Base-by-base conservation (phyloP, 805 yeast species). In the Kodamaea leandrae region DNA sequence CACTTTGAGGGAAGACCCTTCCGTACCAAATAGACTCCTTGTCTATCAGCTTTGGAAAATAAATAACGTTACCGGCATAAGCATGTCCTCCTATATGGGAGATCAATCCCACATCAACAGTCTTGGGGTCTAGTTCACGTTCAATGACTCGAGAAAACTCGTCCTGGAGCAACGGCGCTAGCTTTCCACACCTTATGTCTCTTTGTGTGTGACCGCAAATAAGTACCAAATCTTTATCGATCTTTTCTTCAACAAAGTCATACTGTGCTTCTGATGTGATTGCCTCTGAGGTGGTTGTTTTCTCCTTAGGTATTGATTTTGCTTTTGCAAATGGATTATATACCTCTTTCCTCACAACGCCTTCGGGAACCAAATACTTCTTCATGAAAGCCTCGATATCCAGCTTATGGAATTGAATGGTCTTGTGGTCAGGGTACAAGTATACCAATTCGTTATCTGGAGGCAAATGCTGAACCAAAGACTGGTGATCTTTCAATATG, bases 21-120 rank as follows among this genome's bases (percentile, higher is more conserved):
- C 95, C 93, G 55, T 86, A 86, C 95, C 95, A 86, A 2, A 82
- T 59, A 12, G 68, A 58, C 34, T 68, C 67, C 1, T 78, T 58
- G n/a, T 68, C 59, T 14, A 20, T 18, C 8, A 57, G 58, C 36
- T 68, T 67, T 12, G 57, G 57, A 47, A 80, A 79, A 37, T 76
- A 73, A 2, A 86, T 63, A 10, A 87, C 78, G 53, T 87, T 87
- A 0, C 95, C 96, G 1, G 96, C 96, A 60, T 78, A 87, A 2
- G 74, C 86, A 57, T 87, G 96, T 0, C 96, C 96, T 1, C 96
- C 95, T 29, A 87, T 68, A 57, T 87, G 96, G 9, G 90, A 81
- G 0, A 83, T 67, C 5, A 76, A 53, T 0, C 87, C 89, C 24
- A 82, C 66, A 25, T 58, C 56, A 3, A 42, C 58, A 35, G 30